These are phyloP conservation scores for Neurospora crassa DNA, from an alignment of 2,329 filamentous ascomycete species.

Conservation along the genomic window DNA sequence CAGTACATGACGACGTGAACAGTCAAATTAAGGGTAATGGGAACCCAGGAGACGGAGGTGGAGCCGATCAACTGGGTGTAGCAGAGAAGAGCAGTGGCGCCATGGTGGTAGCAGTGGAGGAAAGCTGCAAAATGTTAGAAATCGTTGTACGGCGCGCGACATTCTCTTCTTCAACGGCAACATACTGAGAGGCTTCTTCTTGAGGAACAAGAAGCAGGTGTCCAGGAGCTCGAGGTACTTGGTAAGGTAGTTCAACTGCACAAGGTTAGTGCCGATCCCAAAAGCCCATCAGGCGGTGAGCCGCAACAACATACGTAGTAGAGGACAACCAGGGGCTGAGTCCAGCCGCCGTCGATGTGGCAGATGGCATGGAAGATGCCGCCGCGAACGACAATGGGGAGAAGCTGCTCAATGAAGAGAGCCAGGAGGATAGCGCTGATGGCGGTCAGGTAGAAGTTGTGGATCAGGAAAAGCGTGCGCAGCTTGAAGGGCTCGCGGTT, in stretches of 20 bases:
- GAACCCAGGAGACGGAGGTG: slow-evolving; percentile 90
- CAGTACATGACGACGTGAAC: slow-evolving; percentile 95
- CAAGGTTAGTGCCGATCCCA: slow-evolving; percentile 25
- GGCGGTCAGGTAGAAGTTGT: slow-evolving; percentile 88
- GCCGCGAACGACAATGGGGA: slow-evolving; percentile 69
- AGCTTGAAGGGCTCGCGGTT: slow-evolving; percentile 77
- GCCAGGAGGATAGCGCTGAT: slow-evolving; percentile 73
- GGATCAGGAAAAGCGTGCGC: slow-evolving; percentile 82
- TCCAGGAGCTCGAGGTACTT: slow-evolving; percentile 95
- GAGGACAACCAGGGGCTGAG: slow-evolving; percentile 80
- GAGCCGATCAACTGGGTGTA: slow-evolving; percentile 91
- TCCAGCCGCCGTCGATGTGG: slow-evolving; percentile 76
- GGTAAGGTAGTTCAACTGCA: slow-evolving; percentile 90
- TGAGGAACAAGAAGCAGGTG: slow-evolving; percentile 93
- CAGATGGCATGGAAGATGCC: slow-evolving; percentile 90
- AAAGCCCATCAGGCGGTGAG: not conserved
- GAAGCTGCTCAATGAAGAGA: slow-evolving; percentile 83
- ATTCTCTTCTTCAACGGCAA: slow-evolving; percentile 1
- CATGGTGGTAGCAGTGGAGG: slow-evolving; percentile 98
- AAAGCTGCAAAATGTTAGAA: slow-evolving; percentile 51
- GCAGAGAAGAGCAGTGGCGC: slow-evolving; percentile 91
- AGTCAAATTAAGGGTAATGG: slow-evolving; percentile 81
- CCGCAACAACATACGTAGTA: slow-evolving; percentile 70
- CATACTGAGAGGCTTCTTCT: slow-evolving; percentile 95
- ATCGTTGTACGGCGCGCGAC: slow-evolving; percentile 1